Conservation (phyloP, 164 flowering plant genomes). For the Amborella trichopoda region DNA sequence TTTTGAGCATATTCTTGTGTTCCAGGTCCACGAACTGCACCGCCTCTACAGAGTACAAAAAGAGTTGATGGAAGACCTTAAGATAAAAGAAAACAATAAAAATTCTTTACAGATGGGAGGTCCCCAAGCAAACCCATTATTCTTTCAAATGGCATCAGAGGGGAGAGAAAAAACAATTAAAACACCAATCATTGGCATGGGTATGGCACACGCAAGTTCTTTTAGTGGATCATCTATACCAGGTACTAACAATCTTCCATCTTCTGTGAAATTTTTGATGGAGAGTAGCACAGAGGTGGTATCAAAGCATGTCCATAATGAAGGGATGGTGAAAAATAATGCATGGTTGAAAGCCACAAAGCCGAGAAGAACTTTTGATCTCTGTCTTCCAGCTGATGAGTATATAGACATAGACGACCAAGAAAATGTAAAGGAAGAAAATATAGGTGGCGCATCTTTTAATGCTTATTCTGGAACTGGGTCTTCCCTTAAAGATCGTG, state of each 20-base stretch:
- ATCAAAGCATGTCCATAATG: constrained; percentile 27
- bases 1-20: constrained; percentile 2
- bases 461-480: too few species aligned
- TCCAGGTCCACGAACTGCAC: constrained; percentile 84
- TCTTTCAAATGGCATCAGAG: constrained; percentile 38
- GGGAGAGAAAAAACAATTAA: constrained; percentile 36
- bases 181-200: constrained; percentile 23
- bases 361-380: constrained; percentile 65
- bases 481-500: constrained; percentile 11
- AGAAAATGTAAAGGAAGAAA: constrained; percentile 21
- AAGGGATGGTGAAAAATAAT: constrained; percentile 25
- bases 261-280: constrained; percentile 33
- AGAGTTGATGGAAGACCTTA: constrained; percentile 70
- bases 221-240: constrained; percentile 33
- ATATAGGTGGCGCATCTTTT: constrained; percentile 9
- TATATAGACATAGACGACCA: constrained; percentile 62
- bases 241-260: constrained; percentile 29
- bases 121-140: constrained; percentile 35
- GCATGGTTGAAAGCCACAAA: too few species aligned
- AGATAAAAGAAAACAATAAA: constrained; percentile 34
- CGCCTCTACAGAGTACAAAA: constrained; percentile 77
- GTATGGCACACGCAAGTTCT: constrained; percentile 25
- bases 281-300: constrained; percentile 26
- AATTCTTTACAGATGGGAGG: constrained; percentile 23
- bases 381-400: constrained; percentile 80